Conservation (phyloP, 768 basidiomycete genomes). For the Serpula lacrymans region DNA sequence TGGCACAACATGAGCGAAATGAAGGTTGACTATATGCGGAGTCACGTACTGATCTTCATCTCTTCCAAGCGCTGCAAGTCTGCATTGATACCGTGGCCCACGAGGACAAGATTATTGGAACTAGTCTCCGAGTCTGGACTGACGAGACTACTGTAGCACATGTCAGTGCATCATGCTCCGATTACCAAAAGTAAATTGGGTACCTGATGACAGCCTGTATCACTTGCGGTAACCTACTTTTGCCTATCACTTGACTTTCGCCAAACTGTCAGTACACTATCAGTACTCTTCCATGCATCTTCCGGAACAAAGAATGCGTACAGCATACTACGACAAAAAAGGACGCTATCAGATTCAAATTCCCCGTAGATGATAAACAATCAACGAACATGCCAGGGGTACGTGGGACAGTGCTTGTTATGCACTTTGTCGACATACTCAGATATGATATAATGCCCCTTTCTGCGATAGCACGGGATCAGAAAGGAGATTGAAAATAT, state of each 20-base stretch:
- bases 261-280: conserved; percentile 54
- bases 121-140: conserved; percentile 75
- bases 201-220: conserved; percentile 74
- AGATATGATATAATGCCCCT: conserved; percentile 70
- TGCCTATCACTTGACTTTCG: conserved; percentile 67
- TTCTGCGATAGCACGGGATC: conserved; percentile 26
- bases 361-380: conserved; percentile 12
- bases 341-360: conserved; percentile 9
- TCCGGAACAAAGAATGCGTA: conserved; percentile 32
- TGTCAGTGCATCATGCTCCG: conserved; percentile 3
- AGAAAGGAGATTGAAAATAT: conserved; percentile 3
- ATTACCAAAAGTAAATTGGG: not conserved
- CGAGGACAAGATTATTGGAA: conserved; percentile 67
- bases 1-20: conserved; percentile 3
- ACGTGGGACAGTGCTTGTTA: conserved; percentile 61
- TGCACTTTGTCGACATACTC: conserved; percentile 65
- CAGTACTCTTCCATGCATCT: conserved; percentile 1
- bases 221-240: conserved; percentile 65
- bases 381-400: conserved; percentile 67
- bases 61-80: conserved; percentile 67
- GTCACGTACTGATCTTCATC: conserved; percentile 71
- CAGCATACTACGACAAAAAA: conserved; percentile 54
- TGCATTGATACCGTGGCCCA: conserved; percentile 56
- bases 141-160: conserved; percentile 54
- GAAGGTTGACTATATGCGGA: not conserved